Conservation (phyloP, 352 stramenopile species). For the Pythium pyrilobum region DNA sequence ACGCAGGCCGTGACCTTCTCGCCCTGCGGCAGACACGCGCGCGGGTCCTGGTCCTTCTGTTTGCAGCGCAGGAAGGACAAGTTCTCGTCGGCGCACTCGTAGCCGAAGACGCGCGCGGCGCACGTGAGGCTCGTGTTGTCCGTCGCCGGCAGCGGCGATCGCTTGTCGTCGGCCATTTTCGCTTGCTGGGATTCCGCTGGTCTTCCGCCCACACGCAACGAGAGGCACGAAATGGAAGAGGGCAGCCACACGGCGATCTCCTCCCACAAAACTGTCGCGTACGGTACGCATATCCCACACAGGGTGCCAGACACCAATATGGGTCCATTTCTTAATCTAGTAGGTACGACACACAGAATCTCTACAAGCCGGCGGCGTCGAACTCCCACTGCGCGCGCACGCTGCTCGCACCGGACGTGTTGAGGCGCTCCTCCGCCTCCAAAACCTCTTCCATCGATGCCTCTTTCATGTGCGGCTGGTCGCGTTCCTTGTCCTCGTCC, state of each 20-base stretch:
- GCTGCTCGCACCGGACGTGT: constrained; percentile 51
- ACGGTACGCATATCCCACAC: neutral
- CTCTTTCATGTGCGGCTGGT: constrained; percentile 78
- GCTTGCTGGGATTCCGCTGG: constrained; percentile 10
- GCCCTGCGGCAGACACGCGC: constrained; percentile 73
- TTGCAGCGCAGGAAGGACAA: constrained; percentile 86
- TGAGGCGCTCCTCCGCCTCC: constrained; percentile 73
- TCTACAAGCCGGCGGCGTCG: constrained; percentile 30
- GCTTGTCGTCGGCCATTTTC: constrained; percentile 47
- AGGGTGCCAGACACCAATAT: neutral
- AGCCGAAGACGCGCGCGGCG: constrained; percentile 73
- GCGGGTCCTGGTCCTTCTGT: constrained; percentile 73
- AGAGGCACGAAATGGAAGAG: constrained; percentile 16
- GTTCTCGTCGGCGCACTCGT: constrained; percentile 81
- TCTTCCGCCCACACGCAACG: constrained; percentile 14
- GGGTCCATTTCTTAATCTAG: constrained; percentile 15
- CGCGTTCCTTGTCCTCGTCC: constrained; percentile 78
- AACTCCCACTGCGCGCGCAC: constrained; percentile 86
- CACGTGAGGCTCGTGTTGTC: constrained; percentile 88
- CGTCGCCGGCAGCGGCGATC: constrained; percentile 60
- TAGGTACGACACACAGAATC: constrained; percentile 3
- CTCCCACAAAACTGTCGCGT: constrained; percentile 7
- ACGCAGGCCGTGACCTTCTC: constrained; percentile 86
- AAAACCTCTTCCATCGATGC: constrained; percentile 74
- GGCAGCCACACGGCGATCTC: neutral